These are phyloP conservation scores for Paramecium caudatum DNA, from an alignment of 73 alveolate species.

Conservation along the genomic window DNA sequence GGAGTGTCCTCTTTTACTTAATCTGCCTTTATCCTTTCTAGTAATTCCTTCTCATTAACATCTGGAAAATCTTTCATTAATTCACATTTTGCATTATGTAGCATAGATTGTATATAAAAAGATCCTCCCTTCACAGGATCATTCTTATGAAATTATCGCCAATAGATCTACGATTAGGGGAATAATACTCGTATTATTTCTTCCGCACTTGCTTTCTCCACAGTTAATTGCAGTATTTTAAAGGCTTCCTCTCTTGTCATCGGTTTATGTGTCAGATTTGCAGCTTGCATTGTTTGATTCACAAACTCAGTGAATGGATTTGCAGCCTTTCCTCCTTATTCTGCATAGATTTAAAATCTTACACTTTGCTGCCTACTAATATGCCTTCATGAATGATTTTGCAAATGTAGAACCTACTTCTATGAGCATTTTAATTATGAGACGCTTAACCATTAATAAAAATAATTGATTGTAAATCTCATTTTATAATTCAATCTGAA, in stretches of 20 bases:
- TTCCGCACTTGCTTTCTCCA: conserved; percentile 32
- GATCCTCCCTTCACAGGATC: conserved; percentile 65
- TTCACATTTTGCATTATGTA: conserved; percentile 58
- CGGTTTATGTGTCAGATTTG: conserved; percentile 34
- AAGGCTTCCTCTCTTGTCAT: conserved; percentile 32
- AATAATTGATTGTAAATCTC: background rate
- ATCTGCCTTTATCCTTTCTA: background rate
- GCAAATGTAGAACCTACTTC: conserved; percentile 23
- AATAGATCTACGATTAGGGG: background rate
- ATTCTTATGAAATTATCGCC: conserved; percentile 57
- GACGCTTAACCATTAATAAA: conserved; percentile 40
- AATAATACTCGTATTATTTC: background rate
- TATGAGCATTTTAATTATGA: conserved; percentile 1
- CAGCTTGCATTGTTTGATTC: conserved; percentile 21
- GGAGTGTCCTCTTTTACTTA: conserved; percentile 28
- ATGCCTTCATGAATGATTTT: conserved; percentile 46
- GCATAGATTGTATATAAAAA: background rate
- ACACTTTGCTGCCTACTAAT: background rate
- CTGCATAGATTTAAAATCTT: background rate
- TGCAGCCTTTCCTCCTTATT: conserved; percentile 3
- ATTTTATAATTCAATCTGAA: too few species aligned
- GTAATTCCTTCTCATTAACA: background rate
- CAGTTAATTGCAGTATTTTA: background rate
- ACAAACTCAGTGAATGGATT: background rate
- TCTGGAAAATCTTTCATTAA: conserved; percentile 55